Conservation (phyloP, 352 stramenopile genomes). For the Phytophthora vignae region DNA sequence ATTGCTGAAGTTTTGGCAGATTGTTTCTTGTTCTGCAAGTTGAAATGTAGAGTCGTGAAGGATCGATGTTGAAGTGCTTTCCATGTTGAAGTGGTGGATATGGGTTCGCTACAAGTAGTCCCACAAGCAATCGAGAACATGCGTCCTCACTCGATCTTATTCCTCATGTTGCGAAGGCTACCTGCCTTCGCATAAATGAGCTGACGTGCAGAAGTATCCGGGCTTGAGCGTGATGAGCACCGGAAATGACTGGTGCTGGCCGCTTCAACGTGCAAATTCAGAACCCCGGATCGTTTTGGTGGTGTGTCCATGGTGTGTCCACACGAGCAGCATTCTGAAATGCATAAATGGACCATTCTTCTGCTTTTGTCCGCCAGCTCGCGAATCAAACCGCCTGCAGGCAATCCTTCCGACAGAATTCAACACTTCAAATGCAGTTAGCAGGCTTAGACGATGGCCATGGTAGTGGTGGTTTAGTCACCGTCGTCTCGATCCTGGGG, state of each 20-base stretch:
- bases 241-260: conserved; percentile 2
- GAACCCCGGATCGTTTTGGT: conserved; percentile 26
- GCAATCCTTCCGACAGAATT: background rate
- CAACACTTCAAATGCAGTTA: background rate
- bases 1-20: too few species aligned
- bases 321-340: background rate
- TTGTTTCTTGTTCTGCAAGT: too few species aligned
- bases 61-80: conserved; percentile 3
- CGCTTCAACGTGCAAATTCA: conserved; percentile 12
- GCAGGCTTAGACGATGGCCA: background rate
- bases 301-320: conserved; percentile 20
- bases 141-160: conserved; percentile 5
- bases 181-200: conserved; percentile 5
- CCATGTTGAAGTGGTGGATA: background rate
- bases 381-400: background rate
- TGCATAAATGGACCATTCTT: background rate
- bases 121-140: background rate
- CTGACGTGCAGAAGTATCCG: conserved; percentile 1
- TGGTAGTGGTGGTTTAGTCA: background rate
- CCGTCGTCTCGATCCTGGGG: background rate
- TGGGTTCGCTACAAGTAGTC: background rate
- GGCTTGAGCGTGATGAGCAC: conserved; percentile 6
- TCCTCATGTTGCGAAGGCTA: background rate
- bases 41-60: background rate
- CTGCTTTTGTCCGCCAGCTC: background rate